These are phyloP conservation scores for rapeseed (Brassica napus) DNA, from an alignment of 345 rosid genomes.

Conservation along the genomic window Da-Ae NC_063442.1:17862501-17863000, in stretches of 20 bases:
- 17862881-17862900: no score
- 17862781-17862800: not conserved
- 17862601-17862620: not conserved
- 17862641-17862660: constrained; percentile 47
- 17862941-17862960: no score
- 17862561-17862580: not conserved
- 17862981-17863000: no score
- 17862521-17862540: constrained; percentile 5
- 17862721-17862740: constrained; percentile 54
- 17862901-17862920: no score
- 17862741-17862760: constrained; percentile 55
- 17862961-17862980: no score
- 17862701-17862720: constrained; percentile 50
- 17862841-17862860: no score
- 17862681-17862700: constrained; percentile 51
- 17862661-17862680: constrained; percentile 61
- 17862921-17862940: no score
- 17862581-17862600: not conserved
- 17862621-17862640: constrained; percentile 32
- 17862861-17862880: no score
- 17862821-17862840: not conserved
- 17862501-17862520: constrained; percentile 28
- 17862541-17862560: not conserved
- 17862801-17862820: constrained; percentile 50
- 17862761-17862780: constrained; percentile 28